Conservation (phyloP, 208 protist genomes). For the Acanthamoeba royreba region DNA sequence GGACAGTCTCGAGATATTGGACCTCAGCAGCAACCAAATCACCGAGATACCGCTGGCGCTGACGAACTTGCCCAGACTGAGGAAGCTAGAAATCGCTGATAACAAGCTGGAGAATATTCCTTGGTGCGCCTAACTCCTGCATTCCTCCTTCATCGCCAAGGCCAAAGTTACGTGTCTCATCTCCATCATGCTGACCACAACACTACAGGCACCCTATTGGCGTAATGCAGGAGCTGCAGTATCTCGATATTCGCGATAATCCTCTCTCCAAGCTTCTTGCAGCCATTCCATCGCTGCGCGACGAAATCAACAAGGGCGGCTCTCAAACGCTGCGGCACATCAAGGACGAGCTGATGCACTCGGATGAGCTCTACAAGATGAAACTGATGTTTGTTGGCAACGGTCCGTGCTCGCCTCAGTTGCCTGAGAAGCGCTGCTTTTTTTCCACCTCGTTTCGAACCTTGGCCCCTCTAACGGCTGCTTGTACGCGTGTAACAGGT, state of each 20-base stretch:
- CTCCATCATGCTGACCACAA: neutral
- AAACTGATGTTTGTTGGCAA: slow-evolving; percentile 52
- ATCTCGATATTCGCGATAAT: slow-evolving; percentile 43
- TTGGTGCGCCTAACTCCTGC: neutral
- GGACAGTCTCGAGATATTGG: too few species aligned
- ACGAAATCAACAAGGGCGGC: slow-evolving; percentile 5
- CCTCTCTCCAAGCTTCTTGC: neutral
- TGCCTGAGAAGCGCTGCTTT: too few species aligned
- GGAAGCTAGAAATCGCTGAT: neutral
- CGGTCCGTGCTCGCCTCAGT: too few species aligned
- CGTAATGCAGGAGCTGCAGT: neutral
- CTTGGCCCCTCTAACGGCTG: neutral
- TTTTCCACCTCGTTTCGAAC: neutral
- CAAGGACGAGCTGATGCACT: neutral
- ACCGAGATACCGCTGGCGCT: too few species aligned
- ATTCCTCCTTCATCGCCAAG: too few species aligned
- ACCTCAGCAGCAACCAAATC: too few species aligned
- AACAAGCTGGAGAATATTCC: slow-evolving; percentile 37
- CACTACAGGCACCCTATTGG: too few species aligned
- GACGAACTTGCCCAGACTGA: slow-evolving; percentile 9
- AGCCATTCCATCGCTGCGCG: neutral
- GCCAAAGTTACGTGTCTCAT: neutral
- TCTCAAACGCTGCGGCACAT: neutral
- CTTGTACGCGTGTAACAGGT: neutral
- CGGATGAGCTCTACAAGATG: slow-evolving; percentile 17